phyloP scores from a whole-genome alignment of 2,329 filamentous ascomycete species.

The Rosellinia necatrix region DNA sequence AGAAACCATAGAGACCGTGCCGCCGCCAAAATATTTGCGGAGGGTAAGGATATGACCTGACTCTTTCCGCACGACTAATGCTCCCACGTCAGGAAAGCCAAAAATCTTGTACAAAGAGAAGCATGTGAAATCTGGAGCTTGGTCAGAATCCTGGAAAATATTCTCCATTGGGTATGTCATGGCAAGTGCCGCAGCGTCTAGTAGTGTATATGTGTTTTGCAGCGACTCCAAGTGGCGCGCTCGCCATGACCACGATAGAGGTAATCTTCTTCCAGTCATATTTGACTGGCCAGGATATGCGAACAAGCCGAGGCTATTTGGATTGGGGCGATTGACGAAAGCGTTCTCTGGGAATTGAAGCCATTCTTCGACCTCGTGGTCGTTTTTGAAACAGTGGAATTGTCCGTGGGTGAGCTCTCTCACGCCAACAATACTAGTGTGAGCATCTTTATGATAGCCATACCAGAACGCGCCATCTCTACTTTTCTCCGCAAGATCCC shows the following conservation, averaged over 20 bases:
- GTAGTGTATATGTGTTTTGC: slow-evolving; percentile 55
- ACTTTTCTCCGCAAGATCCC: slow-evolving; percentile 55
- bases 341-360: slow-evolving; percentile 38
- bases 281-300: slow-evolving; percentile 74
- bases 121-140: slow-evolving; percentile 64
- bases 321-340: slow-evolving; percentile 32
- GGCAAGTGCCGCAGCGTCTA: slow-evolving; percentile 68
- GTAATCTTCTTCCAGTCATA: slow-evolving; percentile 67
- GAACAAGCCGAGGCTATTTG: slow-evolving; percentile 52
- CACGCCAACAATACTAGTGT: slow-evolving; percentile 70
- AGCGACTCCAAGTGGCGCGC: slow-evolving; percentile 41
- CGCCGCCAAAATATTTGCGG: slow-evolving; percentile 69
- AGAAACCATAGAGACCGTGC: slow-evolving; percentile 66
- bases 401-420: slow-evolving; percentile 64
- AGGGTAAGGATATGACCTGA: slow-evolving; percentile 60
- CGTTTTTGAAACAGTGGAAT: slow-evolving; percentile 62
- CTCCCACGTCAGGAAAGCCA: slow-evolving; percentile 68
- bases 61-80: slow-evolving; percentile 59
- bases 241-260: slow-evolving; percentile 57
- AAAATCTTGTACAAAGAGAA: slow-evolving; percentile 71
- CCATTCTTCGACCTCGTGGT: slow-evolving; percentile 56
- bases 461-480: slow-evolving; percentile 57
- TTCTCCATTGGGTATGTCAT: slow-evolving; percentile 61
- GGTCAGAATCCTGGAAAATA: slow-evolving; percentile 53
- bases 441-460: slow-evolving; percentile 64